Evolutionary conservation across 2,329 filamentous ascomycete genomes (phyloP).

Genomic region (Lecanicillium sp.): DNA sequence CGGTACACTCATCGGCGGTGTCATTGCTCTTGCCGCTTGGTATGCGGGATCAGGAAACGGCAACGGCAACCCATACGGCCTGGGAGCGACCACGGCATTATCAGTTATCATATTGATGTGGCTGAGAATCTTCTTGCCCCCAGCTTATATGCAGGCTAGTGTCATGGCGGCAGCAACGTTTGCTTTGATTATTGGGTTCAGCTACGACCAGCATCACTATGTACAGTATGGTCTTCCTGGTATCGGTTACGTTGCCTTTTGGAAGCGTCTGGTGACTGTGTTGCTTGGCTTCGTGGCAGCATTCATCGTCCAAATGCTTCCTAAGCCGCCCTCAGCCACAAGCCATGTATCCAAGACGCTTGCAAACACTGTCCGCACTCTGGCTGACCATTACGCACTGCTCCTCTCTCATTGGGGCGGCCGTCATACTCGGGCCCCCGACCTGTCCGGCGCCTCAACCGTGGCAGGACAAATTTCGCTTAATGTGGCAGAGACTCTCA

Average conservation of each 20-base stretch:
- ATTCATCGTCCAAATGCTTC: slow-evolving; percentile 37
- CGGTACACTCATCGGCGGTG: slow-evolving; percentile 39
- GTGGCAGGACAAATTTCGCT: slow-evolving; percentile 22
- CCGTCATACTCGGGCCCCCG: slow-evolving; percentile 13
- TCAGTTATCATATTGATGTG: slow-evolving; percentile 26
- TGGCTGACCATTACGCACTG: slow-evolving; percentile 42
- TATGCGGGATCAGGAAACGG: slow-evolving; percentile 43
- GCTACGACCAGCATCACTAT: slow-evolving; percentile 35
- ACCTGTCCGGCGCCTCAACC: slow-evolving; percentile 17
- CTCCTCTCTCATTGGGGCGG: slow-evolving; percentile 36
- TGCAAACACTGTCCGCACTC: slow-evolving; percentile 30
- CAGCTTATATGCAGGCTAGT: slow-evolving; percentile 18
- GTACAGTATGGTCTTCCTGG: slow-evolving; percentile 37
- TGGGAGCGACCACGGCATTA: slow-evolving; percentile 36
- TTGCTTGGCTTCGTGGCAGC: slow-evolving; percentile 36
- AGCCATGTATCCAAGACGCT: slow-evolving; percentile 35
- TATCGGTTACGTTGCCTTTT: slow-evolving; percentile 38
- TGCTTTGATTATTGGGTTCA: slow-evolving; percentile 36
- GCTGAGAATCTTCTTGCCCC: slow-evolving; percentile 25
- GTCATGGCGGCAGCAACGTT: slow-evolving; percentile 30
- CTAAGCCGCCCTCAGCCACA: slow-evolving; percentile 37
- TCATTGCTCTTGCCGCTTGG: slow-evolving; percentile 39
- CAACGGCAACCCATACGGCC: slow-evolving; percentile 39
- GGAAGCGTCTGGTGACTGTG: slow-evolving; percentile 35
- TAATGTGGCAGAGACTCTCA: slow-evolving; percentile 20